Percentiles rank a stretch among this genome's conserved stretches.
These are phyloP conservation scores for Citrullus colocynthis DNA, from an alignment of 306 rosid genomes.

Conservation along the genomic window DNA sequence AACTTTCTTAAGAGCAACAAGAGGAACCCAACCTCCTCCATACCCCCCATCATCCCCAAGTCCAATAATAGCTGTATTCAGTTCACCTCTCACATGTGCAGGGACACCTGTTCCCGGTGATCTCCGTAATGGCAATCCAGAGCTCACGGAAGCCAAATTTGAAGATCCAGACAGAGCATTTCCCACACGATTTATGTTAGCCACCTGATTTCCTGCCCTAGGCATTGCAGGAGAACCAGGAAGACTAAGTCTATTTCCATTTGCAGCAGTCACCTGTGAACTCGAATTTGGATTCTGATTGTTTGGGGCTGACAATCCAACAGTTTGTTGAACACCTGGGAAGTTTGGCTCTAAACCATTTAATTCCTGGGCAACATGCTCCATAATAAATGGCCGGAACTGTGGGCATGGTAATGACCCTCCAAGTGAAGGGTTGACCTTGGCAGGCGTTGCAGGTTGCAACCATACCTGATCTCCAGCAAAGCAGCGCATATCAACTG, in stretches of 20 bases:
- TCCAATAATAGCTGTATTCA: conserved; percentile 97
- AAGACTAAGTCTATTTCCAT: conserved; percentile 64
- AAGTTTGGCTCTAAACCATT: conserved; percentile 85
- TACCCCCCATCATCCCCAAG: conserved; percentile 99
- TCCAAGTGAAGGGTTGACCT: conserved; percentile 73
- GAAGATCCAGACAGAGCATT: conserved; percentile 70
- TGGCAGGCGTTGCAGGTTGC: conserved; percentile 99
- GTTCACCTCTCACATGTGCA: conserved; percentile 91
- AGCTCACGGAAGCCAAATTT: conserved; percentile 52
- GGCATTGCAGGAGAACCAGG: conserved; percentile 64
- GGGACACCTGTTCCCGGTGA: conserved; percentile 90
- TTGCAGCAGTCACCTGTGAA: conserved; percentile 49
- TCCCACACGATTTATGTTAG: conserved; percentile 66
- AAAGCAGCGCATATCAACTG: conserved; percentile 99
- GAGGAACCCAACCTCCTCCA: conserved; percentile 99
- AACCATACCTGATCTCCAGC: conserved; percentile 99
- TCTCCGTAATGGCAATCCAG: conserved; percentile 63
- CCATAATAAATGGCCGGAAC: conserved; percentile 98
- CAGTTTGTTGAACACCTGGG: conserved; percentile 53
- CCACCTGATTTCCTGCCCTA: conserved; percentile 66
- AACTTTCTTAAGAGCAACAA: conserved; percentile 96
- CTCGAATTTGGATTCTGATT: conserved; percentile 54
- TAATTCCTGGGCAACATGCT: conserved; percentile 96
- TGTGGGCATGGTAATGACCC: conserved; percentile 98
- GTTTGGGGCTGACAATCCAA: conserved; percentile 52